A percentile compares a stretch with the other conserved stretches of the same genome.
phyloP scores from a whole-genome alignment of 2,329 filamentous ascomycete genomes.

The Verticillium nubilum region DNA sequence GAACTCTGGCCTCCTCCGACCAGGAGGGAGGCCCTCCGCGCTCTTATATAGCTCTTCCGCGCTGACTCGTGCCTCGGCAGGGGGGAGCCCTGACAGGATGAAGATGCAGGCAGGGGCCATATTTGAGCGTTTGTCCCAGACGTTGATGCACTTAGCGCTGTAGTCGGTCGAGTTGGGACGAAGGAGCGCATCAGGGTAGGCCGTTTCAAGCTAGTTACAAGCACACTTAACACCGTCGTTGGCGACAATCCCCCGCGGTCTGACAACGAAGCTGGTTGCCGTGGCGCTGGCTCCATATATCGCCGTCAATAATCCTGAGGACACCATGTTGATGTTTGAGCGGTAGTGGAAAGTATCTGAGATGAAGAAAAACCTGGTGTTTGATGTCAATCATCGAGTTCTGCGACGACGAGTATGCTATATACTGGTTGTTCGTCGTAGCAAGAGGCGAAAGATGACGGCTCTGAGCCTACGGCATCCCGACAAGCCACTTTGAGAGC shows the following conservation, averaged over 20 bases:
- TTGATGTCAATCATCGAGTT: background rate
- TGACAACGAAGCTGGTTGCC: background rate
- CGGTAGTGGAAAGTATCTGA: background rate
- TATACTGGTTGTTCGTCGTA: background rate
- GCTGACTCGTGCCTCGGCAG: no score
- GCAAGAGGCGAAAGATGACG: background rate
- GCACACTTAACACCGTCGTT: slow-evolving; percentile 2
- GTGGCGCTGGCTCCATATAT: background rate
- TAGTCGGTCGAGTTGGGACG: slow-evolving; percentile 4
- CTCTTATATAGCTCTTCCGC: no score
- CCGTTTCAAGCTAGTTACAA: slow-evolving; percentile 2
- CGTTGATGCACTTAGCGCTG: slow-evolving; percentile 4
- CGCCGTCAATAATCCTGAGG: background rate
- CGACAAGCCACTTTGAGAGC: background rate
- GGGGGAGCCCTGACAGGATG: no score
- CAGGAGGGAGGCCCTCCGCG: no score
- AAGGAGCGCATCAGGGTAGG: background rate
- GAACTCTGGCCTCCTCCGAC: no score
- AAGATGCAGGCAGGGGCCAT: slow-evolving; percentile 2
- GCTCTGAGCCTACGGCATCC: background rate
- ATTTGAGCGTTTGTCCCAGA: slow-evolving; percentile 6
- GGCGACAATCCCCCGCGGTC: background rate
- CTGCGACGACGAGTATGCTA: background rate
- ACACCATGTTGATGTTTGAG: background rate
- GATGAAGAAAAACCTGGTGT: background rate